Evolutionary conservation across 148 eudicot genomes (phyloP).

Genomic region (Spergularia bocconei): DNA sequence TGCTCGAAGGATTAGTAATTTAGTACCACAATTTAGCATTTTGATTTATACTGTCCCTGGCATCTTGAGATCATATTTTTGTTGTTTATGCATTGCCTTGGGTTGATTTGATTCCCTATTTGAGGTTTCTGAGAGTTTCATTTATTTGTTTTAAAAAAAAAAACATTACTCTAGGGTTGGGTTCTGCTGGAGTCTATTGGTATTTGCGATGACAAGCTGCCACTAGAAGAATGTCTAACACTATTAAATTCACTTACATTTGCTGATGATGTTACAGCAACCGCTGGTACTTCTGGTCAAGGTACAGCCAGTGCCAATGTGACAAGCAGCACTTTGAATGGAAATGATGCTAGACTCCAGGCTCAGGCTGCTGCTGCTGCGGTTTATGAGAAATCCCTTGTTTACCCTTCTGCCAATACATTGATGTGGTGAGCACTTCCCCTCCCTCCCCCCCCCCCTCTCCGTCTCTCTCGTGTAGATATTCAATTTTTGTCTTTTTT

Average conservation of each 20-base stretch:
- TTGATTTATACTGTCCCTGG: background rate
- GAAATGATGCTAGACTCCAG: constrained; percentile 67
- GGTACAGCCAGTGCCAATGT: constrained; percentile 40
- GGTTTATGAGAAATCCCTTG: constrained; percentile 79
- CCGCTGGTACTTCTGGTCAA: constrained; percentile 50
- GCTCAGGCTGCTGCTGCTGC: constrained; percentile 97
- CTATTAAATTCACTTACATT: constrained; percentile 6
- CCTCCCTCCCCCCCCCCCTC: background rate
- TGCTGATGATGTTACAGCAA: constrained; percentile 22
- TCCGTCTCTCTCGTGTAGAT: background rate
- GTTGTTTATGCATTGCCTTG: background rate
- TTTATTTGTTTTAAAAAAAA: background rate
- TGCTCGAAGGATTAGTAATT: constrained; percentile 1
- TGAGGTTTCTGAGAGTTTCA: background rate
- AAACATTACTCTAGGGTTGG: background rate
- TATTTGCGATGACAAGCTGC: background rate
- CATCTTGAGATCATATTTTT: background rate
- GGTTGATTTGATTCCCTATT: background rate
- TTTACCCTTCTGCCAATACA: constrained; percentile 70
- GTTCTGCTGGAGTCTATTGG: background rate
- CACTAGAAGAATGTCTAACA: background rate
- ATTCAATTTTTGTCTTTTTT: no score
- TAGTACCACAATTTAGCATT: background rate
- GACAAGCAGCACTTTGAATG: constrained; percentile 38
- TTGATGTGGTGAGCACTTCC: constrained; percentile 50